A percentile compares a stretch with the other conserved stretches of the same genome.
Conservation (phyloP, 1,284 basidiomycete genomes). For the Caloboletus firmus region DNA sequence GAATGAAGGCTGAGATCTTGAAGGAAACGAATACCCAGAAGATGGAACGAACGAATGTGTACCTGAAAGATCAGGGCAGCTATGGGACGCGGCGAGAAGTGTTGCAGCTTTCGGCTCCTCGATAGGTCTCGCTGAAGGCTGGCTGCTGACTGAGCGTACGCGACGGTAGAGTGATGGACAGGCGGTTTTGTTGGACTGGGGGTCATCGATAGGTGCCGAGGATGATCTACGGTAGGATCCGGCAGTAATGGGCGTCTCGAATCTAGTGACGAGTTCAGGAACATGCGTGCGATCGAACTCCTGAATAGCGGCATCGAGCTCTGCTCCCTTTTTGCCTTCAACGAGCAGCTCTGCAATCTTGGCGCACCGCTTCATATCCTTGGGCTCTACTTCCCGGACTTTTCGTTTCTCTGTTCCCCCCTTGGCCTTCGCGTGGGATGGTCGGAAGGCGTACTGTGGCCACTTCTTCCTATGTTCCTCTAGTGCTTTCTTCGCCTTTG, state of each 20-base stretch:
- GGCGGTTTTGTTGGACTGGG: constrained; percentile 12
- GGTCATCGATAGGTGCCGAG: constrained; percentile 42
- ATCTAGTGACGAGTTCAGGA: constrained; percentile 63
- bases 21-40: constrained; percentile 34
- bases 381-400: constrained; percentile 65
- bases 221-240: constrained; percentile 53
- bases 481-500: constrained; percentile 60
- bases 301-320: constrained; percentile 67
- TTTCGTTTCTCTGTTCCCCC: constrained; percentile 55
- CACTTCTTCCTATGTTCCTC: constrained; percentile 68
- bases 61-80: constrained; percentile 31
- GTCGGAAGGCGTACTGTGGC: constrained; percentile 71
- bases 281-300: constrained; percentile 71
- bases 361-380: constrained; percentile 67
- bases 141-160: constrained; percentile 29
- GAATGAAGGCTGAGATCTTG: constrained; percentile 45
- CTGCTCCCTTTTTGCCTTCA: constrained; percentile 69
- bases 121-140: constrained; percentile 13
- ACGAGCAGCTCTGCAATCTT: constrained; percentile 79
- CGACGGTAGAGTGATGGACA: constrained; percentile 12
- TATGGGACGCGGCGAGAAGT: constrained; percentile 21
- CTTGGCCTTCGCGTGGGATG: constrained; percentile 51
- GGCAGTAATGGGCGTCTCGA: constrained; percentile 71
- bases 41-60: constrained; percentile 29
- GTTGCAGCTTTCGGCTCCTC: constrained; percentile 4